phyloP scores from a whole-genome alignment of 257 asterid genomes.

The Rubia yunnanensis region DNA sequence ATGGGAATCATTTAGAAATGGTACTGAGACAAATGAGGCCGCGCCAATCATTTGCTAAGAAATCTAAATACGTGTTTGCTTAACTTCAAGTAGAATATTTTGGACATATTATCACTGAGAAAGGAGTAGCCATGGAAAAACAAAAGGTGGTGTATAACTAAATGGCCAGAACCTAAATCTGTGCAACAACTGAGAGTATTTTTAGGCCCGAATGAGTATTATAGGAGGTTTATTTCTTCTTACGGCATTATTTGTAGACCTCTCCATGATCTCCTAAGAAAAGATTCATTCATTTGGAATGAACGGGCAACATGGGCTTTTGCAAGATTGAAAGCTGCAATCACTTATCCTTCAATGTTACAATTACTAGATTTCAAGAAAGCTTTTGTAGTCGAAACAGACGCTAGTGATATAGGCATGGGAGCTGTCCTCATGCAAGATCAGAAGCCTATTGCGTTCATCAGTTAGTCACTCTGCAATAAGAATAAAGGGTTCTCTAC shows the following conservation, averaged over 20 bases:
- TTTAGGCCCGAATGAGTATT: background rate
- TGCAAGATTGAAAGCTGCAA: background rate
- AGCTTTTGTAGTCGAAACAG: background rate
- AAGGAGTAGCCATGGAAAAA: background rate
- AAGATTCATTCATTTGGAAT: background rate
- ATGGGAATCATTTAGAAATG: background rate
- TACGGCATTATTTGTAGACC: background rate
- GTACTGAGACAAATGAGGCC: background rate
- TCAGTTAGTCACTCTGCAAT: background rate
- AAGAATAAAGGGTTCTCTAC: background rate
- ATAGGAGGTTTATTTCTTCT: background rate
- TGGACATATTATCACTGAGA: background rate
- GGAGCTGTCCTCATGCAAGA: background rate
- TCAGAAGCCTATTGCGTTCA: background rate
- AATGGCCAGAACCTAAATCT: background rate
- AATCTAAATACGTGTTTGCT: background rate
- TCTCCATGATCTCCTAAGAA: background rate
- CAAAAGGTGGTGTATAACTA: background rate
- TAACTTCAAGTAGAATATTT: background rate
- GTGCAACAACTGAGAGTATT: background rate
- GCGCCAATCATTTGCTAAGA: background rate
- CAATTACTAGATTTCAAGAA: background rate
- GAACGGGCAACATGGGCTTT: background rate
- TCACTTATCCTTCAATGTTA: background rate
- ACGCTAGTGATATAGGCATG: background rate